These are phyloP conservation scores for Camelina neglecta DNA, from an alignment of 345 rosid genomes.

Conservation along the genomic window DNA sequence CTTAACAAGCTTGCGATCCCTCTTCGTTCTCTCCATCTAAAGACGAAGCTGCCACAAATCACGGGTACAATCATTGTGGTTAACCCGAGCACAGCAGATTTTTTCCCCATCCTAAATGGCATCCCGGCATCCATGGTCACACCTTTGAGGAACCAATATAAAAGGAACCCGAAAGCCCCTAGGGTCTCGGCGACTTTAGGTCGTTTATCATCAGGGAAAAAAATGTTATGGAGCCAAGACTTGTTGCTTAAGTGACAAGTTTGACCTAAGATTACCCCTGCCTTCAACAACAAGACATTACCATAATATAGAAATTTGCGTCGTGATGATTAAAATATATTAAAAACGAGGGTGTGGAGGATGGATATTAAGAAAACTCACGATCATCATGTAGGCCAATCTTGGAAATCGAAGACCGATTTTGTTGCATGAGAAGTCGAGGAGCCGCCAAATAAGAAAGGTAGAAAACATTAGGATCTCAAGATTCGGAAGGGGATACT, in stretches of 20 bases:
- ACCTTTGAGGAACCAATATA: constrained; percentile 56
- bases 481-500: constrained; percentile 44
- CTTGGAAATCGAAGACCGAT: constrained; percentile 37
- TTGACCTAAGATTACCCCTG: constrained; percentile 39
- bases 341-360: background rate
- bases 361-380: constrained; percentile 28
- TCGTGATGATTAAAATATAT: background rate
- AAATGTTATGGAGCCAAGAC: constrained; percentile 24
- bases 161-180: constrained; percentile 48
- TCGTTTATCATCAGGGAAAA: constrained; percentile 41
- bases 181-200: constrained; percentile 44
- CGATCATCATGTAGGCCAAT: constrained; percentile 41
- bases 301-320: background rate
- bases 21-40: constrained; percentile 10
- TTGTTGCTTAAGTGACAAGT: constrained; percentile 26
- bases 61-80: constrained; percentile 45
- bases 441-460: constrained; percentile 36
- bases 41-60: background rate
- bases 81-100: constrained; percentile 38
- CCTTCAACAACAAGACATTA: constrained; percentile 35
- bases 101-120: constrained; percentile 32
- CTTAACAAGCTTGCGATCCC: background rate
- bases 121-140: constrained; percentile 55
- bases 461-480: constrained; percentile 35
- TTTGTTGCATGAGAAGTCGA: constrained; percentile 28